phyloP scores from a whole-genome alignment of 257 asterid species.

The Jacaranda copaia region DNA sequence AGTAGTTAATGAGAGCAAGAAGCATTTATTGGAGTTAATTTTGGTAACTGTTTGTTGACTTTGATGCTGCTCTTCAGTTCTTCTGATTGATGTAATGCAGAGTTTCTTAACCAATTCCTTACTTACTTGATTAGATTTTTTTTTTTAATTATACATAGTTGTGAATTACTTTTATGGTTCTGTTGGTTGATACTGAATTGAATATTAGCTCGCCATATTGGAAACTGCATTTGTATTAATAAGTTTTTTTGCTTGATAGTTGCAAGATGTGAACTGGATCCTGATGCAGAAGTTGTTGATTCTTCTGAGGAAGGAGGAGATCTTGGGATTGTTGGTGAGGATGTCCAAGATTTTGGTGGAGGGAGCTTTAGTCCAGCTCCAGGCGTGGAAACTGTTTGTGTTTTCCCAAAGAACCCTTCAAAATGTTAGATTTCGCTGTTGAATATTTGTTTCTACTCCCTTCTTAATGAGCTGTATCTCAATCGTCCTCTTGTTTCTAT shows the following conservation, averaged over 20 bases:
- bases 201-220: neutral
- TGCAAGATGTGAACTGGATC: slow-evolving; percentile 65
- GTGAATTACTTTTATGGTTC: neutral
- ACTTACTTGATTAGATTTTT: neutral
- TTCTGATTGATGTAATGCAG: slow-evolving; percentile 7
- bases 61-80: neutral
- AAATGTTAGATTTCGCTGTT: slow-evolving; percentile 50
- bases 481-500: neutral
- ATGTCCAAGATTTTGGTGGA: slow-evolving; percentile 66
- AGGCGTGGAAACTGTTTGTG: slow-evolving; percentile 76
- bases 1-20: neutral
- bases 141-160: neutral
- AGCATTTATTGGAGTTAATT: neutral
- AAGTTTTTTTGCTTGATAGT: slow-evolving; percentile 44
- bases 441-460: neutral
- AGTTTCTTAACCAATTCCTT: neutral
- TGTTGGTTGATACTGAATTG: slow-evolving; percentile 1
- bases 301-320: slow-evolving; percentile 59
- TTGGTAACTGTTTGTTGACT: neutral
- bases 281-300: slow-evolving; percentile 57
- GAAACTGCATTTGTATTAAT: neutral
- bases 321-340: slow-evolving; percentile 80
- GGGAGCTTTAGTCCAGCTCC: slow-evolving; percentile 69
- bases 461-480: neutral
- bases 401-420: slow-evolving; percentile 81